A percentile compares a stretch with the other conserved stretches of the same genome.
These are phyloP conservation scores for Fusarium brachygibbosum DNA, from an alignment of 2,329 filamentous ascomycete species.

Conservation along the genomic window DNA sequence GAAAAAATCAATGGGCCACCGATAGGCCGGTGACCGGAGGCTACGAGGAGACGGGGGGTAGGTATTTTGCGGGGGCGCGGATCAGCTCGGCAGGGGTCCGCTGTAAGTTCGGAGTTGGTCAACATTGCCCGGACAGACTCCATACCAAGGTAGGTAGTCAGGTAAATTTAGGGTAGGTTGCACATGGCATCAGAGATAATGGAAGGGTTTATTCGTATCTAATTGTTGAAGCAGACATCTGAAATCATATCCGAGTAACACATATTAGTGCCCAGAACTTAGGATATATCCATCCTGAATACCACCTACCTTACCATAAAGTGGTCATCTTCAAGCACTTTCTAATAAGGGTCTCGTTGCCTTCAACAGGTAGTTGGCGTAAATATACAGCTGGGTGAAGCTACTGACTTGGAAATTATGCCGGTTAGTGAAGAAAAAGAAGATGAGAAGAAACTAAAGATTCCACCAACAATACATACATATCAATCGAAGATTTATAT, in stretches of 20 bases:
- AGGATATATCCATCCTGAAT: neutral
- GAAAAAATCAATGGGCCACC: conserved; percentile 48
- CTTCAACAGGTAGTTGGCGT: too few species aligned
- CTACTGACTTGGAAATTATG: too few species aligned
- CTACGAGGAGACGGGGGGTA: conserved; percentile 11
- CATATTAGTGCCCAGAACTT: neutral
- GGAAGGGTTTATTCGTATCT: neutral
- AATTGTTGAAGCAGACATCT: neutral
- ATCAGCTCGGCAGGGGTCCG: conserved; percentile 41
- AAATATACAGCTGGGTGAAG: too few species aligned
- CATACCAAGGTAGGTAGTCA: neutral
- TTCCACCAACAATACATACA: too few species aligned
- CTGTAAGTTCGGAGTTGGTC: conserved; percentile 21
- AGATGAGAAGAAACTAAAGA: too few species aligned
- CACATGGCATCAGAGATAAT: neutral
- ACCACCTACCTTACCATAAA: too few species aligned
- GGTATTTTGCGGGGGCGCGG: conserved; percentile 38
- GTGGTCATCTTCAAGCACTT: too few species aligned
- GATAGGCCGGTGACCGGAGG: conserved; percentile 50
- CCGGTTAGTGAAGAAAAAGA: too few species aligned
- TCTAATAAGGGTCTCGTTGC: too few species aligned
- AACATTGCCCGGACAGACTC: neutral
- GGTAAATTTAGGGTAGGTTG: neutral
- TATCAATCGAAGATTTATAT: neutral
- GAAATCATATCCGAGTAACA: neutral